Percentiles rank a stretch among this genome's conserved stretches.
phyloP scores from a whole-genome alignment of 2,329 filamentous ascomycete genomes.

The Xylariales sp. region DNA sequence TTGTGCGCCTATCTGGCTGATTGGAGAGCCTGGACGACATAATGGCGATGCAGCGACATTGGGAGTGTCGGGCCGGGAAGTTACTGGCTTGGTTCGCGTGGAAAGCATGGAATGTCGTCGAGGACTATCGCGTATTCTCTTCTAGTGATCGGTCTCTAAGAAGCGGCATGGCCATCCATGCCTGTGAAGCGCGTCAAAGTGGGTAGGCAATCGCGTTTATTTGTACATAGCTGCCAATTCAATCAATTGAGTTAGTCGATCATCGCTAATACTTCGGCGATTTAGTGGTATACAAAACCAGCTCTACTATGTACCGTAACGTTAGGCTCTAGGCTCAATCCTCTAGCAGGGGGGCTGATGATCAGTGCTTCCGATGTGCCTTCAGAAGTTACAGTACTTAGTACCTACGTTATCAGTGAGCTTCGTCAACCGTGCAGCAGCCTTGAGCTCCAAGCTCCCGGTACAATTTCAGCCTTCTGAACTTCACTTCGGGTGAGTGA shows the following conservation, averaged over 20 bases:
- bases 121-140: not conserved
- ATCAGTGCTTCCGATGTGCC: conserved; percentile 5
- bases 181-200: conserved; percentile 7
- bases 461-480: conserved; percentile 11
- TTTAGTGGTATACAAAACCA: no score
- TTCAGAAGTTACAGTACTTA: no score
- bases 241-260: not conserved
- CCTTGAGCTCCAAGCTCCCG: conserved; percentile 27
- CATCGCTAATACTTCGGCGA: conserved; percentile 6
- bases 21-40: conserved; percentile 35
- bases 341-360: no score
- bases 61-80: conserved; percentile 10
- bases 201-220: conserved; percentile 1
- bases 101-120: conserved; percentile 7
- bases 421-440: conserved; percentile 30
- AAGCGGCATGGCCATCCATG: not conserved
- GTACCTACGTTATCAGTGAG: no score
- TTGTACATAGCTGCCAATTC: not conserved
- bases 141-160: conserved; percentile 9
- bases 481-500: conserved; percentile 5
- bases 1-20: conserved; percentile 36
- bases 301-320: conserved; percentile 1
- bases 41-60: conserved; percentile 22
- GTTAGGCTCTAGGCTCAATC: no score
- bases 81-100: conserved; percentile 12